Percentiles rank a stretch among this genome's conserved stretches.
These are phyloP conservation scores for Gaeumannomyces sp. DNA, from an alignment of 2,329 filamentous ascomycete genomes.

Conservation along the genomic window DNA sequence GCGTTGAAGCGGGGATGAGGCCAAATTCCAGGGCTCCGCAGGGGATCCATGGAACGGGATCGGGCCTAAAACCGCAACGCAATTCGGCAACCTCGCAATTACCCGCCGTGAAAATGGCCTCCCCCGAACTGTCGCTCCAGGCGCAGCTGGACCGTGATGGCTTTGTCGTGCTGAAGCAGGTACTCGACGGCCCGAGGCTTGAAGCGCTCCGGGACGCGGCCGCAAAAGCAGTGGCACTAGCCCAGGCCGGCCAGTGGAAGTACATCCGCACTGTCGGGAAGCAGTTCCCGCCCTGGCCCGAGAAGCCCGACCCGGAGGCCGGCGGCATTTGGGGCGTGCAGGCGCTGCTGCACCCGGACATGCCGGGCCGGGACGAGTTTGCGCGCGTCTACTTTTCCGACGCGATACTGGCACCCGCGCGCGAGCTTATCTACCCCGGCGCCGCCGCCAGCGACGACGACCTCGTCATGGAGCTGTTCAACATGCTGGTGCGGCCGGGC, in stretches of 20 bases:
- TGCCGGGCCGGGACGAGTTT: constrained; percentile 58
- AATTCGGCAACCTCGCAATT: too few relatives aligned
- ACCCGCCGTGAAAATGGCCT: neutral
- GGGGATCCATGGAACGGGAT: too few relatives aligned
- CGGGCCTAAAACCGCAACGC: neutral
- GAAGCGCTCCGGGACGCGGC: constrained; percentile 54
- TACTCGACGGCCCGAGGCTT: constrained; percentile 53
- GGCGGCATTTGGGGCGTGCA: constrained; percentile 85
- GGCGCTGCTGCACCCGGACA: constrained; percentile 70
- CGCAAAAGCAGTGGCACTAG: constrained; percentile 48
- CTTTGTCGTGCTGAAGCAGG: constrained; percentile 65
- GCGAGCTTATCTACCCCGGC: constrained; percentile 50
- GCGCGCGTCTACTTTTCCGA: constrained; percentile 66
- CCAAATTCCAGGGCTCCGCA: too few relatives aligned
- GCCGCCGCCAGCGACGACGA: constrained; percentile 41
- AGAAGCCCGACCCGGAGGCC: constrained; percentile 39
- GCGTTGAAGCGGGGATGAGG: too few relatives aligned
- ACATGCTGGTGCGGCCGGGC: constrained; percentile 72
- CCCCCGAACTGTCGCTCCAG: neutral
- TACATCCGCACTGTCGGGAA: constrained; percentile 79
- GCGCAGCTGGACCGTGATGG: constrained; percentile 58
- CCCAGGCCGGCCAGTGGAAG: constrained; percentile 70
- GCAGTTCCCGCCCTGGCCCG: constrained; percentile 82
- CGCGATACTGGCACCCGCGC: constrained; percentile 55
- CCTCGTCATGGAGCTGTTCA: constrained; percentile 82